Evolutionary conservation across 805 yeast species (phyloP), one percentile per base, ranked within the genome.

Genomic region (Metschnikowia baotianmanensis): DNA sequence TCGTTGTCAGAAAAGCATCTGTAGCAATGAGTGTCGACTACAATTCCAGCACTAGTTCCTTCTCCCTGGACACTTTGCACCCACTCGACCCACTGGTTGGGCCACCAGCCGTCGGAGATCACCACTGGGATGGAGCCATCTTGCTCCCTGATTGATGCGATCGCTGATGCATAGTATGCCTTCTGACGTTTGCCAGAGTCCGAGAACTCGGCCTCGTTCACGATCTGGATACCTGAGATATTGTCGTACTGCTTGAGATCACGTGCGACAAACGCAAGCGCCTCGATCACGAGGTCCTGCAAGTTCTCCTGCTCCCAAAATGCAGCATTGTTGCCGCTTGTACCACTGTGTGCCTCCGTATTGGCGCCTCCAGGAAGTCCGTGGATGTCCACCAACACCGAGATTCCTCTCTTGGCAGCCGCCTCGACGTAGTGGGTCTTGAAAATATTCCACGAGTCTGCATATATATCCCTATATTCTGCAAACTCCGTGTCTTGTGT

Each of bases 61-160:
- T 57, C 46, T 31, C 63, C 63, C 34, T 51, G 51, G 26, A 74
- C 72, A 24, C 64, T 56, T 36, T 72, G 73, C 7, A 87, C 60
- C 82, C 84, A 86, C 45, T 79, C 67, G 18, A 74, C 81, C 86
- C 89, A 86, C 56, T 78, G 86, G 48, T 76, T 76, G 5, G 93
- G 76, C 82, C 88, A 83, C 98, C 98, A 93, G 3, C 96, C 96
- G 58, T 91, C 98, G 2, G 96, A 86, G 25, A 91, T 84, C 13
- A 85, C 66, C 5, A 91, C 69, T 0, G 96, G 96, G 24, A 88
- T 62, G 2, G 61, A 61, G 1, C 59, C 34, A 55, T 86, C 83
- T 12, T 70, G 66, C 16, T 61, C 57, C 22, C 91, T 69, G 31
- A 91, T 82, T 29, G 73, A 71, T 24, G 69, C 67, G 26, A 79